Conservation (phyloP, 768 basidiomycete genomes). For the Boletellus ananiceps region DNA sequence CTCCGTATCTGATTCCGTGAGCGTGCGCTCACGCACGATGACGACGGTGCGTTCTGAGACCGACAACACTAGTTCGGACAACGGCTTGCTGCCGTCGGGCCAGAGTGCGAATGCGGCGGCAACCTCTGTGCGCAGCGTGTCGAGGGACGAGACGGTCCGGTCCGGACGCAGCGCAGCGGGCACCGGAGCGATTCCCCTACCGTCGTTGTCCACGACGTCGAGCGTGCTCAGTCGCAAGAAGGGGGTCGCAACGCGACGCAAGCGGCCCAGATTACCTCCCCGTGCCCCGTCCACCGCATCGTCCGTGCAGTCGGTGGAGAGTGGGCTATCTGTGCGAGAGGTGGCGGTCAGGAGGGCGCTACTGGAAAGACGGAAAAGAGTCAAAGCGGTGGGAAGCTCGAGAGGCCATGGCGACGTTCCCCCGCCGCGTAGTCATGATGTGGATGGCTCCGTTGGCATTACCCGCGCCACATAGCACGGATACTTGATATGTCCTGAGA, state of each 20-base stretch:
- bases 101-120: background rate
- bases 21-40: slow-evolving; percentile 1
- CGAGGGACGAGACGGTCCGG: slow-evolving; percentile 10
- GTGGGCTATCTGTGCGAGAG: slow-evolving; percentile 20
- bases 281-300: slow-evolving; percentile 27
- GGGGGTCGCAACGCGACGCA: slow-evolving; percentile 14
- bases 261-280: slow-evolving; percentile 15
- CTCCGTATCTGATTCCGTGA: slow-evolving; percentile 2
- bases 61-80: background rate
- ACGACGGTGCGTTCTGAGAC: slow-evolving; percentile 1
- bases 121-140: slow-evolving; percentile 1
- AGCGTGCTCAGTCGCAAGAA: slow-evolving; percentile 21
- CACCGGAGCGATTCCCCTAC: background rate
- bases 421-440: background rate
- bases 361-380: slow-evolving; percentile 24
- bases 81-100: background rate
- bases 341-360: slow-evolving; percentile 22
- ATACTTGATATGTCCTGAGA: background rate
- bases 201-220: slow-evolving; percentile 9
- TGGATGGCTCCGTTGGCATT: background rate
- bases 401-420: background rate
- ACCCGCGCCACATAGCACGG: background rate
- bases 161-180: slow-evolving; percentile 2
- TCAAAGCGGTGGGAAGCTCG: slow-evolving; percentile 8
- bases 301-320: slow-evolving; percentile 22